Evolutionary conservation across 306 rosid species (phyloP).

Genomic region (Aeschynomene evenia): DNA sequence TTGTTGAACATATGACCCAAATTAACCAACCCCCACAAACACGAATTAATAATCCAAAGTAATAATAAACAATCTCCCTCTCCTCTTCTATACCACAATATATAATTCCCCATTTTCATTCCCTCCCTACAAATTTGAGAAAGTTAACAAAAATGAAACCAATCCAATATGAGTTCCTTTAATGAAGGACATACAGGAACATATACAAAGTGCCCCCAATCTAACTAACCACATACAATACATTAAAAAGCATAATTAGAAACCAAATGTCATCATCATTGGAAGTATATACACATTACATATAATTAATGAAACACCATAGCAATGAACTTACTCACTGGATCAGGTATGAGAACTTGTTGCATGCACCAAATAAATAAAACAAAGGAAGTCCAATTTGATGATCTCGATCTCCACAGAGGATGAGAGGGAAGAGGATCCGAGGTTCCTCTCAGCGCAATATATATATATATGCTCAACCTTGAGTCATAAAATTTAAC

Average conservation of each 20-base stretch:
- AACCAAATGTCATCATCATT: constrained; percentile 45
- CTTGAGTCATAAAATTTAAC: constrained; percentile 61
- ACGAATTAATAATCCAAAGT: constrained; percentile 31
- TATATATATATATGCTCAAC: constrained; percentile 49
- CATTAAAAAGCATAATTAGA: constrained; percentile 26
- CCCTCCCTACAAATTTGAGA: constrained; percentile 24
- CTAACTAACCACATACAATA: constrained; percentile 37
- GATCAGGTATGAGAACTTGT: constrained; percentile 33
- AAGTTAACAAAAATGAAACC: constrained; percentile 37
- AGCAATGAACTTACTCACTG: no score
- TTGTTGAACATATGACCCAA: constrained; percentile 29
- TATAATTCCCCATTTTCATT: not conserved
- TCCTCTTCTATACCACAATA: constrained; percentile 15
- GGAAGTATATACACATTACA: constrained; percentile 45
- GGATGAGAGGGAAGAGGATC: constrained; percentile 77
- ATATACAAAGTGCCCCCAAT: constrained; percentile 37
- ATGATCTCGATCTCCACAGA: no score
- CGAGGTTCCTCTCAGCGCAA: constrained; percentile 99
- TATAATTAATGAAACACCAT: constrained; percentile 36
- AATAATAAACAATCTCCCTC: constrained; percentile 36
- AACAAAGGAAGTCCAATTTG: no score
- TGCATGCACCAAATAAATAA: no score
- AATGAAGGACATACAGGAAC: constrained; percentile 28
- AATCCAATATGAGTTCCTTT: constrained; percentile 34
- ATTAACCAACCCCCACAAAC: constrained; percentile 27